Evolutionary conservation across 768 basidiomycete genomes (phyloP).

Genomic region (Leucosporidium creatinivorum): DNA sequence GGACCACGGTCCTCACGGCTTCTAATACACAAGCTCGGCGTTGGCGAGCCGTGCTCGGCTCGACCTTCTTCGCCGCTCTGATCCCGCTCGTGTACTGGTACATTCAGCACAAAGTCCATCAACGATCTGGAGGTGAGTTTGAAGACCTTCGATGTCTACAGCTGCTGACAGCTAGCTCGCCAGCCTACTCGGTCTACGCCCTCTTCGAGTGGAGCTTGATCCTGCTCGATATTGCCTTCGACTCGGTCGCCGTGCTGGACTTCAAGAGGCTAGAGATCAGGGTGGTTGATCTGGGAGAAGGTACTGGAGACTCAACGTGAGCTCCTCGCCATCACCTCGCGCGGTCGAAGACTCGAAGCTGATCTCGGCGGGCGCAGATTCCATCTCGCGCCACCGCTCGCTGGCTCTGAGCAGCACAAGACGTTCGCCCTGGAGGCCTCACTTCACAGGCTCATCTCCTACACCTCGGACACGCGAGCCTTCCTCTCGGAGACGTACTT

Average conservation of each 20-base stretch:
- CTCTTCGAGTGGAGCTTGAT: constrained; percentile 85
- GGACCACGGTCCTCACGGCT: constrained; percentile 54
- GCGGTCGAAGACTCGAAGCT: background rate
- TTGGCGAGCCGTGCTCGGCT: constrained; percentile 52
- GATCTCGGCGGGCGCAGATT: background rate
- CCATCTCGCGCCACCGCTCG: background rate
- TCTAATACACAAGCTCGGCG: background rate
- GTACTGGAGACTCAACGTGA: no score
- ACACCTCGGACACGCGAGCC: background rate
- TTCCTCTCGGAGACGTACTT: constrained; percentile 37
- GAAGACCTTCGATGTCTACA: background rate
- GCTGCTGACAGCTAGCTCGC: background rate
- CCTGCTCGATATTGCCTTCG: constrained; percentile 62
- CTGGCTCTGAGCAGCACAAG: background rate
- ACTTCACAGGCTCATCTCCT: no score
- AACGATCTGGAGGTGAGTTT: constrained; percentile 63
- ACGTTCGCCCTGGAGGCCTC: no score
- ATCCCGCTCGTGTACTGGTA: constrained; percentile 75
- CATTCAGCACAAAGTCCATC: constrained; percentile 72
- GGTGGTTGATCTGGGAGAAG: background rate
- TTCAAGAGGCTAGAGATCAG: constrained; percentile 54
- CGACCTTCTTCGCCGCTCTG: constrained; percentile 61
- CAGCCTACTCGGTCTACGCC: constrained; percentile 77
- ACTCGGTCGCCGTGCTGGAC: constrained; percentile 59
- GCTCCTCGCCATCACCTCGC: background rate